phyloP scores from a whole-genome alignment of 2,329 filamentous ascomycete genomes.

The Cryoendolithus antarcticus region DNA sequence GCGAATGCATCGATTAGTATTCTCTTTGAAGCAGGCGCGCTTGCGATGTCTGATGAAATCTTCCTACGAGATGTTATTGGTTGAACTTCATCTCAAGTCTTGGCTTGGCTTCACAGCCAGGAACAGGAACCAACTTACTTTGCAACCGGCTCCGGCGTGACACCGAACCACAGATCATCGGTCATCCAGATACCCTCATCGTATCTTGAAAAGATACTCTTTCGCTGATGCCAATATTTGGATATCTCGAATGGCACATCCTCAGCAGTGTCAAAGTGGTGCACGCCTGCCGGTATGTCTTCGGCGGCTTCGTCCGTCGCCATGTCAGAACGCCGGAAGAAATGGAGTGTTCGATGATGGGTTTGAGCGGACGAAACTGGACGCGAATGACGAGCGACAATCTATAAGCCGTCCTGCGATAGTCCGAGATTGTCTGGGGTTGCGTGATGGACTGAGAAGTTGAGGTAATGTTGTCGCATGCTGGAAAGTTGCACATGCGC shows the following conservation, averaged over 20 bases:
- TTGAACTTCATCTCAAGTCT: no score
- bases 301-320: constrained; percentile 7
- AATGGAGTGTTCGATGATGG: no score
- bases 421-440: no score
- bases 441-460: no score
- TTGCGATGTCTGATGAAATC: constrained; percentile 60
- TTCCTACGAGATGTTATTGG: constrained; percentile 37
- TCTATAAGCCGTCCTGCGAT: no score
- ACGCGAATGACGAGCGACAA: no score
- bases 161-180: constrained; percentile 89
- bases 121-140: constrained; percentile 40
- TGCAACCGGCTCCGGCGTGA: constrained; percentile 86
- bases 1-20: constrained; percentile 80
- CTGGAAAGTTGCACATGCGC: no score
- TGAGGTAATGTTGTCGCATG: no score
- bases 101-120: no score
- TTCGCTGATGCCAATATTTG: constrained; percentile 87
- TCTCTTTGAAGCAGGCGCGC: constrained; percentile 42
- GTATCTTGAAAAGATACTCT: constrained; percentile 77
- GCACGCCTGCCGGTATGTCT: constrained; percentile 40
- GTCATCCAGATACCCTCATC: constrained; percentile 84
- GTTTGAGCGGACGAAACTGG: no score
- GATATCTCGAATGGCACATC: constrained; percentile 74
- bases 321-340: not conserved
- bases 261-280: constrained; percentile 55